These are phyloP conservation scores for Apiospora hydei DNA, from an alignment of 2,329 filamentous ascomycete species.

Conservation along the genomic window DNA sequence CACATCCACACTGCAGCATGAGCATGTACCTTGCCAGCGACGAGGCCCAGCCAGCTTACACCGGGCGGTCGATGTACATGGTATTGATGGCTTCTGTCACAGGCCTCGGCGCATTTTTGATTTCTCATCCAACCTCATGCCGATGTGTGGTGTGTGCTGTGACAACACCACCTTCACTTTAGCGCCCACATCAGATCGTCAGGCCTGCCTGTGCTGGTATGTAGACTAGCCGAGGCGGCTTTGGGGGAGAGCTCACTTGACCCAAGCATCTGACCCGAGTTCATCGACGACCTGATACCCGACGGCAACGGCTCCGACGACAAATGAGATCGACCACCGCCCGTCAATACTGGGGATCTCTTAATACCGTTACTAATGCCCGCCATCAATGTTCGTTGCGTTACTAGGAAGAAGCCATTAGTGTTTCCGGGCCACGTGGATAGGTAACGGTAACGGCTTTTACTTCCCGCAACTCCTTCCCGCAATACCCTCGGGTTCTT, in stretches of 20 bases:
- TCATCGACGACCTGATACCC: not conserved
- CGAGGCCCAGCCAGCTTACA: not conserved
- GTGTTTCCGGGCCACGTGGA: not conserved
- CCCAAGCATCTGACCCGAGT: slow-evolving; percentile 7
- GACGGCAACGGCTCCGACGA: not conserved
- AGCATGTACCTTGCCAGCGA: not conserved
- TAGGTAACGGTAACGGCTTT: slow-evolving; percentile 15
- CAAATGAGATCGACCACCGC: not conserved
- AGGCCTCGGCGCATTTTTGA: slow-evolving; percentile 9
- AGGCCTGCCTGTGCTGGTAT: not conserved
- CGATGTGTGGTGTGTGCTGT: not conserved
- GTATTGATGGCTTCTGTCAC: not conserved
- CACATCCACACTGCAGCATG: not conserved
- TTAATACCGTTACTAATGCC: not conserved
- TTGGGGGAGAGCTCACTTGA: not conserved
- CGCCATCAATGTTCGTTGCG: not conserved
- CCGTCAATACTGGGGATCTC: not conserved
- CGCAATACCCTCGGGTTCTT: not conserved
- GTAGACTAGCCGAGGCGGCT: slow-evolving; percentile 1
- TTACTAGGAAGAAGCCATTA: not conserved
- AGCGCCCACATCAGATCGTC: not conserved
- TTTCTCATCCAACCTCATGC: slow-evolving; percentile 15
- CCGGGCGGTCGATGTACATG: not conserved
- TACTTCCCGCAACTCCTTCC: not conserved
- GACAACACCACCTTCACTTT: slow-evolving; percentile 1